Evolutionary conservation across 1,284 basidiomycete genomes (phyloP).

Genomic region (Hemileia vastatrix): DNA sequence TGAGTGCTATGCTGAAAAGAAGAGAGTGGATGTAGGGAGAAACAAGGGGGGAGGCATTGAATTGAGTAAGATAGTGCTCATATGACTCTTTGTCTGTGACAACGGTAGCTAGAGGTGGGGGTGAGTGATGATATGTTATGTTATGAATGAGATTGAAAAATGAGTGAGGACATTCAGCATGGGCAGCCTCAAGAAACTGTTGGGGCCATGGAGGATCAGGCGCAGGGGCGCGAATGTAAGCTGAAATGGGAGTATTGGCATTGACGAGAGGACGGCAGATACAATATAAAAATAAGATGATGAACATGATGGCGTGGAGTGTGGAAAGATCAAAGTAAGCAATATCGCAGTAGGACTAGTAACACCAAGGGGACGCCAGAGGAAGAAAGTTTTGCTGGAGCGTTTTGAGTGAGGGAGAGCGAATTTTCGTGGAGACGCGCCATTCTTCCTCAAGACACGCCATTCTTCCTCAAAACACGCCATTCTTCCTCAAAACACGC

Average conservation of each 20-base stretch:
- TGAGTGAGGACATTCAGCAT: background rate
- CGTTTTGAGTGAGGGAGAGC: too few relatives aligned
- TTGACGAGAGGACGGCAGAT: too few relatives aligned
- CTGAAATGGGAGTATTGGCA: constrained; percentile 22
- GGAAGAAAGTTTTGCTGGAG: too few relatives aligned
- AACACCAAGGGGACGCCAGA: too few relatives aligned
- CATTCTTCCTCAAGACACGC: too few relatives aligned
- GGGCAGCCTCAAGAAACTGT: constrained; percentile 8
- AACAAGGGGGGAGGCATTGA: constrained; percentile 2
- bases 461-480: too few relatives aligned
- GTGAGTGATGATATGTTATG: background rate
- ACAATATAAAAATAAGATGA: too few relatives aligned
- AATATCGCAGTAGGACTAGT: too few relatives aligned
- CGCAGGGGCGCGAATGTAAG: constrained; percentile 21
- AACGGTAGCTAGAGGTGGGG: constrained; percentile 10
- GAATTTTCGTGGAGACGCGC: too few relatives aligned
- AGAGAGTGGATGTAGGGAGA: constrained; percentile 13
- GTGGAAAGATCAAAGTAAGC: too few relatives aligned
- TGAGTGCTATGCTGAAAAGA: constrained; percentile 14
- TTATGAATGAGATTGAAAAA: background rate
- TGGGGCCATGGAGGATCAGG: constrained; percentile 13
- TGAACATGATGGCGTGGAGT: too few relatives aligned
- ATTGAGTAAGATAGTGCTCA: constrained; percentile 2
- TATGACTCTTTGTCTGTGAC: constrained; percentile 14
- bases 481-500: too few relatives aligned